Percentiles rank a stretch among this genome's conserved stretches.
phyloP scores from a whole-genome alignment of 129 eudicot genomes.

The Flaveria robusta region DNA sequence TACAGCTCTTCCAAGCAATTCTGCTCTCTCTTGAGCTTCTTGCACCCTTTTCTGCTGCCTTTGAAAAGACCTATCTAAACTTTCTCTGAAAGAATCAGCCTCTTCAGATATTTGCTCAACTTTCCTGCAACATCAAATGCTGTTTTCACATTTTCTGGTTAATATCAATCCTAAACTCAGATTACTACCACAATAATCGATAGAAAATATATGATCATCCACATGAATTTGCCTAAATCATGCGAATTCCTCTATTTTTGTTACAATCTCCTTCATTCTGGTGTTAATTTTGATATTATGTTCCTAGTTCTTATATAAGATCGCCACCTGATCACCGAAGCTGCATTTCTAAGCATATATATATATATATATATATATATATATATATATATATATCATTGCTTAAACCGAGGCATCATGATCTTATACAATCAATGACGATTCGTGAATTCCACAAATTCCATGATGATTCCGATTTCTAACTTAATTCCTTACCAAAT shows the following conservation, averaged over 20 bases:
- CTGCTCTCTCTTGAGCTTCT: constrained; percentile 92
- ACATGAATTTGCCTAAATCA: neutral
- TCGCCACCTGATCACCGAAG: neutral
- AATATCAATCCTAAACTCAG: constrained; percentile 4
- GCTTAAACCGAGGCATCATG: neutral
- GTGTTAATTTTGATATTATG: neutral
- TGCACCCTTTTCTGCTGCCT: constrained; percentile 71
- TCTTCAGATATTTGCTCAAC: constrained; percentile 93
- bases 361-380: too few relatives aligned
- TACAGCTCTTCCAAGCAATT: constrained; percentile 93
- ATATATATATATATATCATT: too few relatives aligned
- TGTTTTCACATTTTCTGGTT: neutral
- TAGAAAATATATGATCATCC: too few relatives aligned
- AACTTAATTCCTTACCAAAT: neutral
- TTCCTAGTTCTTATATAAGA: neutral
- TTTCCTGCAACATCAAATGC: constrained; percentile 55
- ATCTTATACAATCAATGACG: neutral
- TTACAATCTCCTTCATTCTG: neutral
- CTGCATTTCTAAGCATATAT: neutral
- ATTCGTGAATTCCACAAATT: neutral
- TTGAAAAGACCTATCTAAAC: constrained; percentile 68
- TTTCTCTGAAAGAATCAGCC: constrained; percentile 81
- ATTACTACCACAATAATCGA: too few relatives aligned
- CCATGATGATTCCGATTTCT: neutral
- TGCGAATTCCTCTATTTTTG: neutral